phyloP scores from a whole-genome alignment of 306 rosid species.

The Citrullus mucosospermus region DNA sequence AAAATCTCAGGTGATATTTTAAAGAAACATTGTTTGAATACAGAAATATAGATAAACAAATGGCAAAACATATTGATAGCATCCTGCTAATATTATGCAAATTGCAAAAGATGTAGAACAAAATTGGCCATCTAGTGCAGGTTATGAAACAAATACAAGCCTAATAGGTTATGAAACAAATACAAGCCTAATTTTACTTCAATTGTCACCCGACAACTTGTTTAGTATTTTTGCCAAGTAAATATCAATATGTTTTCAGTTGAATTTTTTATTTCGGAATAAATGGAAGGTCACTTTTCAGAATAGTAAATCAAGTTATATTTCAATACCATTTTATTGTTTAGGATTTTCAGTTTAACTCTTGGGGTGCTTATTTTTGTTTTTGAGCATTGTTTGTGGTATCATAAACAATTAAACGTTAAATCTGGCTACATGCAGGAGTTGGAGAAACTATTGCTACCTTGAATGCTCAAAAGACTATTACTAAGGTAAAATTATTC shows the following conservation, averaged over 20 bases:
- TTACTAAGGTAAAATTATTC: constrained; percentile 32
- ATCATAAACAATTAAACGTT: not conserved
- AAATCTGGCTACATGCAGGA: constrained; percentile 29
- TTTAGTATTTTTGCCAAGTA: not conserved
- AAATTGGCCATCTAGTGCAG: not conserved
- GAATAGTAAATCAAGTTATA: not conserved
- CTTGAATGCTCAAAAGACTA: constrained; percentile 53
- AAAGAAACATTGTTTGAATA: not conserved
- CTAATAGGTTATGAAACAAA: not conserved
- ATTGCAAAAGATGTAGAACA: not conserved
- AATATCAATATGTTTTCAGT: not conserved
- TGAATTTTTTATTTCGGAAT: not conserved
- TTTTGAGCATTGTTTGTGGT: not conserved
- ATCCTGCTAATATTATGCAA: not conserved
- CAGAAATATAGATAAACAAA: not conserved
- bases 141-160: no score
- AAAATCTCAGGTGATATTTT: no score
- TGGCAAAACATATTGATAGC: not conserved
- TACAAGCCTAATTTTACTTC: not conserved
- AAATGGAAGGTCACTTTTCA: not conserved
- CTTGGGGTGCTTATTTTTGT: not conserved
- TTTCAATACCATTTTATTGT: not conserved
- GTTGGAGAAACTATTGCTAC: constrained; percentile 42
- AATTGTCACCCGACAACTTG: not conserved
- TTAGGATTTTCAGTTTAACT: no score